Percentiles rank a stretch among this genome's conserved stretches.
These are phyloP conservation scores for Fusarium pininemorale DNA, from an alignment of 2,329 filamentous ascomycete species.

Conservation along the genomic window DNA sequence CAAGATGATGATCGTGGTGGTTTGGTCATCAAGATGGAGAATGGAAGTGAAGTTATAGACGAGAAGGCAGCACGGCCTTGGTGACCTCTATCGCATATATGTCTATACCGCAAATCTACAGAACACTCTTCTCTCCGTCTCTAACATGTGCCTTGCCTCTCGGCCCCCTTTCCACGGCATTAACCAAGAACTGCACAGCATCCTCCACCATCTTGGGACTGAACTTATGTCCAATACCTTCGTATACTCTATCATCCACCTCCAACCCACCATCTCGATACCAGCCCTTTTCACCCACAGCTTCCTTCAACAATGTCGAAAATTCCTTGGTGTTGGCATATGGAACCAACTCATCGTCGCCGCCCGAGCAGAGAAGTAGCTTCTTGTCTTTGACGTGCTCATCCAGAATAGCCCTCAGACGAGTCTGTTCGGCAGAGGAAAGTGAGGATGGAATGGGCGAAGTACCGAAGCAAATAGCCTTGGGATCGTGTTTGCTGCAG, in stretches of 20 bases:
- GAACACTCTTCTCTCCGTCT: conserved; percentile 43
- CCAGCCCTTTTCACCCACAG: conserved; percentile 55
- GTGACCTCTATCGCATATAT: conserved; percentile 29
- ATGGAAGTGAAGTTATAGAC: conserved; percentile 53
- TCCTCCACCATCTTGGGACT: conserved; percentile 72
- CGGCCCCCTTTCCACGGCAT: conserved; percentile 51
- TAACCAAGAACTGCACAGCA: conserved; percentile 69
- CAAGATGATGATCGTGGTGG: conserved; percentile 49
- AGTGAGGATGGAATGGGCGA: conserved; percentile 46
- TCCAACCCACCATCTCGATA: conserved; percentile 65
- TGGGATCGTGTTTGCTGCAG: conserved; percentile 76
- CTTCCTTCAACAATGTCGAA: conserved; percentile 67
- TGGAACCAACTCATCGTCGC: conserved; percentile 76
- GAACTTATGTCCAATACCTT: conserved; percentile 75
- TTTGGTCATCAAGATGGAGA: conserved; percentile 47
- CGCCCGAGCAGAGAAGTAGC: conserved; percentile 72
- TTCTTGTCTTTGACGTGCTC: conserved; percentile 67
- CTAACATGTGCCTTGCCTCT: conserved; percentile 40
- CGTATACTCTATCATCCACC: conserved; percentile 73
- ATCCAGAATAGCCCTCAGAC: conserved; percentile 58
- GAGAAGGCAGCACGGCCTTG: conserved; percentile 53
- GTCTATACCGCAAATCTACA: conserved; percentile 10
- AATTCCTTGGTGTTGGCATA: conserved; percentile 69
- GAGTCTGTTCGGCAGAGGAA: conserved; percentile 52
- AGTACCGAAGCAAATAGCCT: conserved; percentile 73